phyloP scores from a whole-genome alignment of 192 early-diverging fungal genomes.

The Phycomyces blakesleeanus region DNA sequence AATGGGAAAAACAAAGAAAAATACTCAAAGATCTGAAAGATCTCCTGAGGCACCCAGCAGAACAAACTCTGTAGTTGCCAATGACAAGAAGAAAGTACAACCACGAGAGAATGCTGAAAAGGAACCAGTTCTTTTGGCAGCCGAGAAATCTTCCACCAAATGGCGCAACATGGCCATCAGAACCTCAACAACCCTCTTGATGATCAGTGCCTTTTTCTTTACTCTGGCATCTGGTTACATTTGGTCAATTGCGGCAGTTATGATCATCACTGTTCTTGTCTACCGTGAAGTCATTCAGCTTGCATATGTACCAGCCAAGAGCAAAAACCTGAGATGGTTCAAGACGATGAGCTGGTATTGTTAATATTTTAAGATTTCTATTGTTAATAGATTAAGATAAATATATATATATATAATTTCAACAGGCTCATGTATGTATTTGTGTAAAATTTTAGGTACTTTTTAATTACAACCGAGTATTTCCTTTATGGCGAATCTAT shows the following conservation, averaged over 20 bases:
- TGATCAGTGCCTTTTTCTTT: constrained; percentile 82
- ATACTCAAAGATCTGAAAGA: neutral
- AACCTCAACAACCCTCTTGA: constrained; percentile 80
- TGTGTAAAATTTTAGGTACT: constrained; percentile 57
- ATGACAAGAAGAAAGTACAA: neutral
- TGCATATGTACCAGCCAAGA: constrained; percentile 75
- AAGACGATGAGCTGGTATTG: constrained; percentile 87
- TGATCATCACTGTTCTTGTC: constrained; percentile 78
- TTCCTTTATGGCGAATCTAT: constrained; percentile 93
- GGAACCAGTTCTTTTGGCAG: constrained; percentile 39
- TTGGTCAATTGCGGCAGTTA: constrained; percentile 83
- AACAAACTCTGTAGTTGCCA: too few species aligned
- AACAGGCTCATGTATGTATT: neutral
- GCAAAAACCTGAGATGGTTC: constrained; percentile 87
- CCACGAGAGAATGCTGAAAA: neutral
- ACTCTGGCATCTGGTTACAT: constrained; percentile 75
- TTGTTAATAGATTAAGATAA: neutral
- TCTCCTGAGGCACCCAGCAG: too few species aligned
- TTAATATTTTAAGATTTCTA: too few species aligned
- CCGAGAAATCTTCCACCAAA: constrained; percentile 44
- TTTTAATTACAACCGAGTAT: constrained; percentile 85
- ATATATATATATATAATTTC: neutral
- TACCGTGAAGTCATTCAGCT: constrained; percentile 94
- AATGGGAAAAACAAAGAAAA: constrained; percentile 1
- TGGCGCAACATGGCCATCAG: constrained; percentile 85